Base-by-base conservation (phyloP, 2,329 filamentous ascomycete species). In the Sarocladiaceae sp. region DNA sequence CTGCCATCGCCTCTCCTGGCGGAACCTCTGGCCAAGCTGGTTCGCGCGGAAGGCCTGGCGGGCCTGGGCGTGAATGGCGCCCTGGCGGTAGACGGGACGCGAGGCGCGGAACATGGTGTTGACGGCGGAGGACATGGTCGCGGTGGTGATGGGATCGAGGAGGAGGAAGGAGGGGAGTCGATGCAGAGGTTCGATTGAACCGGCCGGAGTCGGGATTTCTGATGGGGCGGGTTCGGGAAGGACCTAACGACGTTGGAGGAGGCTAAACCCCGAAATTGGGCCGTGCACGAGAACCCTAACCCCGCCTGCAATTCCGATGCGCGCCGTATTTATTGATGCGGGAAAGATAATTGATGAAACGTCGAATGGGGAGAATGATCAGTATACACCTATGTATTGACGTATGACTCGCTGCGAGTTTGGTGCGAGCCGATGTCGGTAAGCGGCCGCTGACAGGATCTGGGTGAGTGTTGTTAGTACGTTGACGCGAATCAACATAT, bases 1-100 rank as follows among this genome's bases (percentile, higher is more conserved):
- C 68, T 87, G 82, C 65, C 78, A 88, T 24, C 37, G 19, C 63
- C 87, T 78, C 59, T 78, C 57, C 48, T 56, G 58, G 49, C 61
- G 60, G 61, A 67, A 64, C 54, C 65, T 64, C 53, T 65, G 59
- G 50, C 65, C 65, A 58, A 69, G 67, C 54, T 53, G 51, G 50
- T 63, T 58, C 39, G 61, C 51, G 50, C 65, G 67, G 70, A 78
- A 74, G 67, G 43, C 63, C 66, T 73, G 64, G 56, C 74, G 70
- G 65, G 75, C 67, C 64, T 75, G 70, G 63, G 69, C 57, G 55
- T 63, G 70, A 62, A 67, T 70, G 56, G 72, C 72, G 58, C 61
- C 66, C 59, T 76, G 72, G 58, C 72, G 72, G 69, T 80, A 73
- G 54, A 72, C 60, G 43, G 76, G 78, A 58, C 75, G 73, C 59